Percentiles rank a stretch among this genome's conserved stretches.
Conservation (phyloP, 306 rosid species). For the Citrullus amarus region DNA sequence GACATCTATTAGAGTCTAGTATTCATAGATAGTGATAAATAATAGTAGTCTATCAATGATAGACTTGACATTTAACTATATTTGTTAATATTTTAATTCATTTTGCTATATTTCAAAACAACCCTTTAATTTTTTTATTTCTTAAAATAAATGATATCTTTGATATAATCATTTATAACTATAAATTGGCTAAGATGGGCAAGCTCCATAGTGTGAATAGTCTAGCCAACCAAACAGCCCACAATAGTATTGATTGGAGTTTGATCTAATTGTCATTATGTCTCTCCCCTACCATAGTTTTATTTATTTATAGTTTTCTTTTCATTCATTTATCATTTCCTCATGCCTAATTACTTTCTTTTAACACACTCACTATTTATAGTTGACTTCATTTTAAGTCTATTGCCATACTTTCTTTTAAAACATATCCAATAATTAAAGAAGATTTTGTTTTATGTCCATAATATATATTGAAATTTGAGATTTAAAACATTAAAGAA, state of each 20-base stretch:
- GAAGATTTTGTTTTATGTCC: no score
- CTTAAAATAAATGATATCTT: no score
- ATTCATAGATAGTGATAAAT: no score
- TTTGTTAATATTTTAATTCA: no score
- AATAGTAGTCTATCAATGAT: no score
- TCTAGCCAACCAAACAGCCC: slow-evolving; percentile 14
- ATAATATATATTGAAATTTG: no score
- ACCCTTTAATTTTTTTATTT: no score
- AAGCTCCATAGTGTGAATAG: slow-evolving; percentile 19
- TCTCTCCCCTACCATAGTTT: neutral
- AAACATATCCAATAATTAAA: no score
- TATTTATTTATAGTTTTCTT: neutral
- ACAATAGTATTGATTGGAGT: slow-evolving; percentile 7
- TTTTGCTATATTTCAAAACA: no score
- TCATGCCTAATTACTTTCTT: neutral
- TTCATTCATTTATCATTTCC: neutral
- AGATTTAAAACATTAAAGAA: no score
- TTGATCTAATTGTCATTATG: slow-evolving; percentile 25
- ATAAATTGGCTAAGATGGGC: neutral
- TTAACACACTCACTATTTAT: neutral
- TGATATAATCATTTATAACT: neutral
- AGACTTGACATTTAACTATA: no score
- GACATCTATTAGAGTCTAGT: no score
- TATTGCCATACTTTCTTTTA: neutral
- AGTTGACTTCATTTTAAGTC: neutral